These are phyloP conservation scores for Aspergillus vadensis DNA, from an alignment of 2,329 filamentous ascomycete species.

Conservation along the genomic window DNA sequence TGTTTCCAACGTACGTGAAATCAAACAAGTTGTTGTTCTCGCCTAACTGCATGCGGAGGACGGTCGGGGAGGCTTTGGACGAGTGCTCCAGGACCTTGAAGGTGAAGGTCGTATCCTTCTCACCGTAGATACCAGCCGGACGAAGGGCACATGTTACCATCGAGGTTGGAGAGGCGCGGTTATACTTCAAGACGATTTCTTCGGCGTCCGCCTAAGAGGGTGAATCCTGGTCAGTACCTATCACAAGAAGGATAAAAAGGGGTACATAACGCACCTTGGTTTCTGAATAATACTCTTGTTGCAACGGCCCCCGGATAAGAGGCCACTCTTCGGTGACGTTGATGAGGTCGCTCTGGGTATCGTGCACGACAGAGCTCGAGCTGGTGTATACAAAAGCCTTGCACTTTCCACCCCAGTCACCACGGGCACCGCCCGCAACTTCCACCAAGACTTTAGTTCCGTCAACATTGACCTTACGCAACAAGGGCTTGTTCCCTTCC, in stretches of 20 bases:
- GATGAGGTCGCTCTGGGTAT: constrained; percentile 75
- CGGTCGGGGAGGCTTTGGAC: constrained; percentile 56
- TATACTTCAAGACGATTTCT: constrained; percentile 74
- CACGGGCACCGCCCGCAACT: constrained; percentile 69
- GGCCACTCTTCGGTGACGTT: constrained; percentile 86
- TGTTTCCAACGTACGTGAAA: constrained; percentile 69
- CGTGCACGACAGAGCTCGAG: constrained; percentile 81
- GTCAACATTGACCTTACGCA: constrained; percentile 83
- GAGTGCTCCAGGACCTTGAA: constrained; percentile 74
- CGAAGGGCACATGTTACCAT: constrained; percentile 81
- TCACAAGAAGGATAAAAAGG: not conserved
- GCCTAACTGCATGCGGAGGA: constrained; percentile 79
- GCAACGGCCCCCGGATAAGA: constrained; percentile 68
- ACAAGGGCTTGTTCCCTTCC: constrained; percentile 58
- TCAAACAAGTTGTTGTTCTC: constrained; percentile 70
- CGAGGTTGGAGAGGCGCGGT: constrained; percentile 58
- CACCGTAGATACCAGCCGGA: constrained; percentile 86
- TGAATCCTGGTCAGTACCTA: constrained; percentile 21
- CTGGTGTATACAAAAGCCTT: constrained; percentile 89
- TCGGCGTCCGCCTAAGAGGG: constrained; percentile 70
- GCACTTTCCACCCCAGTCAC: constrained; percentile 60
- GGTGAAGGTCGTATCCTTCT: constrained; percentile 78
- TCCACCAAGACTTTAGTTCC: constrained; percentile 72
- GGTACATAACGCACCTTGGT: constrained; percentile 66
- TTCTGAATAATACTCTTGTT: constrained; percentile 83